Evolutionary conservation across 371 early-diverging fungal species (phyloP), one percentile per base, ranked within the genome.

Genomic region (Zychaea mexicana): DNA sequence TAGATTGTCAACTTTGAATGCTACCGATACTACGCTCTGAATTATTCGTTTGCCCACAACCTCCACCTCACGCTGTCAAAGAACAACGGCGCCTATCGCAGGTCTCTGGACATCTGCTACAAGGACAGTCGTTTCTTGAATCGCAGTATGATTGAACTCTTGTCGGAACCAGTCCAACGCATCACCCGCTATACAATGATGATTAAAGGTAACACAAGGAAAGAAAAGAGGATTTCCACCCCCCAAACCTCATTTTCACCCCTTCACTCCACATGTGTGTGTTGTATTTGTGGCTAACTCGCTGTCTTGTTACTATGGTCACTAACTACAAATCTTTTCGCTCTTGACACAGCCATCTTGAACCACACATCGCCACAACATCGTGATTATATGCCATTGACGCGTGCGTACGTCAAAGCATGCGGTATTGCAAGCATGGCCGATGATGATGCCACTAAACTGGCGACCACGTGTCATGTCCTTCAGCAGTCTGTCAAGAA

Each of bases 181-280:
- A 78, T 82, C 27, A 62, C 71, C 52, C 64, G 83, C 15, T 82
- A 82, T 49, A 66, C 75, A 2, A 68, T 82, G 78, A 70, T 82
- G 75, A n/a, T 82, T 5, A 69, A 73, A 71, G 79, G 77, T 62
- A 69, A 57, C n/a, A 27, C 7, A 38, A 12, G 2, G 4, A 49
- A 24, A 24, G 21, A 55, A 49, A 13, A 36, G 19, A 15, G 12
- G 3, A 0, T 49, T 49, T 24, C 24, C 6, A 22, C n/a, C 49
- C n/a, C 49, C 49, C 10, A 19, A 10, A 5, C 49, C 49, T 42
- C n/a, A 42, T 42, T 42, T 42, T 17, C 42, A 17, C n/a, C n/a
- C n/a, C n/a, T n/a, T n/a, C n/a, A n/a, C n/a, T n/a, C n/a, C n/a
- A n/a, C n/a, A n/a, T 32, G 32, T 46, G 24, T 36, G 13, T 46